Percentiles rank a stretch among this genome's conserved stretches.
Conservation (phyloP, 768 basidiomycete species). For the Hericium coralloides region DNA sequence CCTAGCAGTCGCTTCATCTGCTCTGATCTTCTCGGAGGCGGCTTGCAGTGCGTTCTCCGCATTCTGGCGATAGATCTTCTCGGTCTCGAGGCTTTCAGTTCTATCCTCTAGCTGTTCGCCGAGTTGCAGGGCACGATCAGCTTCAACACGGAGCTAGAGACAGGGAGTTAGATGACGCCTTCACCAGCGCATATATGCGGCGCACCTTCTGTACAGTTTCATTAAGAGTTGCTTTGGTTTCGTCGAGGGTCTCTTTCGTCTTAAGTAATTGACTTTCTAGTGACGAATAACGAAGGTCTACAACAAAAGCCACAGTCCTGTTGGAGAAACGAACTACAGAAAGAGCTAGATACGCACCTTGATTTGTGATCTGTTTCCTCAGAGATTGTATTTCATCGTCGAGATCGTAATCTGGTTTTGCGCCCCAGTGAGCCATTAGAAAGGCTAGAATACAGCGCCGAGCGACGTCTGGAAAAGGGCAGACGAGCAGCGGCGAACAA, state of each 20-base stretch:
- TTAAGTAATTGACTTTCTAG: conserved; percentile 11
- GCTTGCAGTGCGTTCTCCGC: conserved; percentile 5
- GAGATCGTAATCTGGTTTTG: conserved; percentile 13
- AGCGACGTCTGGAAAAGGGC: background rate
- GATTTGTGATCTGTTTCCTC: conserved; percentile 14
- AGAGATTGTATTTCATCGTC: conserved; percentile 11
- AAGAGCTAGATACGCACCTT: conserved; percentile 3
- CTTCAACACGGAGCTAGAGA: conserved; percentile 9
- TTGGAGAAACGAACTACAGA: background rate
- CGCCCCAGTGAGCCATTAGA: conserved; percentile 7
- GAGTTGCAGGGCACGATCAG: conserved; percentile 9
- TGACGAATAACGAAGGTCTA: conserved; percentile 10
- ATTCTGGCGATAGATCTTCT: conserved; percentile 11
- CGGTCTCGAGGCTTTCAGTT: conserved; percentile 7
- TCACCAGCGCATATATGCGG: background rate
- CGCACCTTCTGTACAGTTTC: conserved; percentile 11
- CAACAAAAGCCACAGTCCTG: background rate
- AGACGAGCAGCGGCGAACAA: background rate
- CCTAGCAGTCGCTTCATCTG: conserved; percentile 6
- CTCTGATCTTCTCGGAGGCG: conserved; percentile 6
- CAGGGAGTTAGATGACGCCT: background rate
- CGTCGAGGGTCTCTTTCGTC: conserved; percentile 4
- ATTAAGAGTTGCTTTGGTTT: conserved; percentile 10
- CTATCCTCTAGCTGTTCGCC: conserved; percentile 7
- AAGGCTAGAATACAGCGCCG: background rate